Base-by-base conservation (phyloP, 2,329 filamentous ascomycete species). In the Leptodontidium sp. region DNA sequence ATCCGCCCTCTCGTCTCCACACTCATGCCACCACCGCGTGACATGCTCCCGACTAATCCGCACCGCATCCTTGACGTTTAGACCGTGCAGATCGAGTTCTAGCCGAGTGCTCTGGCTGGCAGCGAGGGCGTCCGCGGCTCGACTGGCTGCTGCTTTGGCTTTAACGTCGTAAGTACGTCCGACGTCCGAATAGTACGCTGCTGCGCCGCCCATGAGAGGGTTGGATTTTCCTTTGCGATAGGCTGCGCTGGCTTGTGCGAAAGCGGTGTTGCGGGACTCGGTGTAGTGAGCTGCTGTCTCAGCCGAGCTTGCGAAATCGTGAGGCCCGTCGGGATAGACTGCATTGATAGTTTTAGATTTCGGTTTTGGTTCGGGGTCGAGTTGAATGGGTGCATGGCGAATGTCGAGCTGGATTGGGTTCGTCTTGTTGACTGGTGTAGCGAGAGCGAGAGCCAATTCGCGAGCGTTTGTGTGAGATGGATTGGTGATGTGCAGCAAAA, bases 21-120 rank as follows among this genome's bases (percentile, higher is more conserved):
- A 91, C 0, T 92, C 92, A 9, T 88, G 82, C 94, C 94, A 98
- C 95, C 95, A 98, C 11, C 78, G 78, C 72, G 86, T 84, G 0
- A 92, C 90, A 47, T 85, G 86, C 58, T 89, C 85, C 38, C 87
- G 85, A 1, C 92, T 90, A 72, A 98, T 97, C 2, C 92, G 85
- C 38, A 94, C 89, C 1, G 92, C 95, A 78, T 97, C 92, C 61
- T 89, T 84, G 1, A 98, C 94, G 55, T 86, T 89, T 5, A 97
- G 88, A 6, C 93, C 93, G 78, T 98, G 95, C 32, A 98, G 82
- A 79, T 98, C 95, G 8, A 97, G 83, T 24, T 85, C 82, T 0
- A 80, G 83, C 1, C 78, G 69, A 0, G 84, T 85, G 62, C 92
- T 94, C n/a, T 50, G 47, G n/a, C n/a, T 21, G n/a, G 47, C 17